phyloP scores from a whole-genome alignment of 2,329 filamentous ascomycete genomes.

The Botrytis cinerea region DNA sequence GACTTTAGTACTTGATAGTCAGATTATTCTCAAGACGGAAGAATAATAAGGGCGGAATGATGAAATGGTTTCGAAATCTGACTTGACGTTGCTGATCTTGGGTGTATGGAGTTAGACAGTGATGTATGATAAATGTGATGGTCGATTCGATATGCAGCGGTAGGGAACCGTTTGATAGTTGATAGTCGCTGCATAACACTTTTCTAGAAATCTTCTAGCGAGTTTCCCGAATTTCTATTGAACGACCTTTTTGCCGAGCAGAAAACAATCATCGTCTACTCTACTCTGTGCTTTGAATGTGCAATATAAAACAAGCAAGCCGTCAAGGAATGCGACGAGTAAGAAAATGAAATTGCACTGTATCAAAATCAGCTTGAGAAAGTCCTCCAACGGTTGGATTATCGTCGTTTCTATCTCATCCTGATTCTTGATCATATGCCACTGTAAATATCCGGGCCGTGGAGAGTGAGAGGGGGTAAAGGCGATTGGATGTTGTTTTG shows the following conservation, averaged over 20 bases:
- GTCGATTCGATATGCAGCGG: not conserved
- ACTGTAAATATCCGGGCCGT: conserved; percentile 11
- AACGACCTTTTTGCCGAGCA: not conserved
- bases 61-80: not conserved
- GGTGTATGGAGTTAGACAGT: not conserved
- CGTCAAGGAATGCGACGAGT: not conserved
- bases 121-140: not conserved
- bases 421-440: not conserved
- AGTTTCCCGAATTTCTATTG: not conserved
- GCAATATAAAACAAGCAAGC: not conserved
- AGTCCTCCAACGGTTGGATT: not conserved
- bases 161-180: conserved; percentile 4
- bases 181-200: conserved; percentile 4
- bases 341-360: not conserved
- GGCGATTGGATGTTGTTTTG: not conserved
- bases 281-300: not conserved
- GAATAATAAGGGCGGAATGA: not conserved
- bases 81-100: conserved; percentile 6
- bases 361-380: not conserved
- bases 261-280: not conserved
- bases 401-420: not conserved
- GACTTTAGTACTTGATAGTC: not conserved
- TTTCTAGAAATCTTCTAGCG: conserved; percentile 10
- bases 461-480: not conserved
- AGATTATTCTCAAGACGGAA: not conserved